These are phyloP conservation scores for Metarhizium guizhouense DNA, from an alignment of 2,329 filamentous ascomycete species.

Conservation along the genomic window DNA sequence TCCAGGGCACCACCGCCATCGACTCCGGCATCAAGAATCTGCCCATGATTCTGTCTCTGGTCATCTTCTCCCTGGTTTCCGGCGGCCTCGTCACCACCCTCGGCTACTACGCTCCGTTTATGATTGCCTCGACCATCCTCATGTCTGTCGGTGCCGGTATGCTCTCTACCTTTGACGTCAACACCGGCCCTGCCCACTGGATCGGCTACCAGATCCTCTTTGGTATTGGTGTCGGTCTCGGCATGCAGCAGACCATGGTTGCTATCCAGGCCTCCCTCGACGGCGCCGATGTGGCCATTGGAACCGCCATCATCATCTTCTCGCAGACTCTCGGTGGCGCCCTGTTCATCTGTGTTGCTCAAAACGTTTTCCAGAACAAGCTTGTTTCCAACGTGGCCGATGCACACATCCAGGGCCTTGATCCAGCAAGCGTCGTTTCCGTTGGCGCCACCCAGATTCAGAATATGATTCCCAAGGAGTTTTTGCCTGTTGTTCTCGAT, in stretches of 20 bases:
- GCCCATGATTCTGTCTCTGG: slow-evolving; percentile 17
- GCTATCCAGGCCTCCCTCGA: slow-evolving; percentile 35
- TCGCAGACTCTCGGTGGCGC: slow-evolving; percentile 31
- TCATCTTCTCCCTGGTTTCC: slow-evolving; percentile 16
- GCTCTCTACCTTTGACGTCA: slow-evolving; percentile 26
- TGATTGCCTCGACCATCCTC: slow-evolving; percentile 25
- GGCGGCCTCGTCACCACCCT: slow-evolving; percentile 18
- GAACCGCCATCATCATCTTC: slow-evolving; percentile 36
- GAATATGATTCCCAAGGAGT: slow-evolving; percentile 2
- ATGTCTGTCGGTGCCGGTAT: slow-evolving; percentile 28
- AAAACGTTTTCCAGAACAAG: slow-evolving; percentile 40
- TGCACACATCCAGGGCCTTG: neutral
- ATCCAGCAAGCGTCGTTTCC: neutral
- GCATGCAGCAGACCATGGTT: slow-evolving; percentile 34
- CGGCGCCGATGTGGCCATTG: slow-evolving; percentile 32
- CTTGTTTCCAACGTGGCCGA: slow-evolving; percentile 16
- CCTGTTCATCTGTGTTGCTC: slow-evolving; percentile 40
- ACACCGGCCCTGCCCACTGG: slow-evolving; percentile 13
- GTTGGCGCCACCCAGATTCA: slow-evolving; percentile 6
- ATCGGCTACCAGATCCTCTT: slow-evolving; percentile 27
- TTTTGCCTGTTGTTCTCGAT: slow-evolving; percentile 1
- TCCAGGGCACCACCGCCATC: slow-evolving; percentile 23
- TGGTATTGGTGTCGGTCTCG: slow-evolving; percentile 32
- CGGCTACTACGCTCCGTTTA: slow-evolving; percentile 33
- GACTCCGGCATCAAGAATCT: slow-evolving; percentile 18